Percentiles rank a stretch among this genome's conserved stretches.
Conservation (phyloP, 2,329 filamentous ascomycete species). For the Trichoderma sp. region DNA sequence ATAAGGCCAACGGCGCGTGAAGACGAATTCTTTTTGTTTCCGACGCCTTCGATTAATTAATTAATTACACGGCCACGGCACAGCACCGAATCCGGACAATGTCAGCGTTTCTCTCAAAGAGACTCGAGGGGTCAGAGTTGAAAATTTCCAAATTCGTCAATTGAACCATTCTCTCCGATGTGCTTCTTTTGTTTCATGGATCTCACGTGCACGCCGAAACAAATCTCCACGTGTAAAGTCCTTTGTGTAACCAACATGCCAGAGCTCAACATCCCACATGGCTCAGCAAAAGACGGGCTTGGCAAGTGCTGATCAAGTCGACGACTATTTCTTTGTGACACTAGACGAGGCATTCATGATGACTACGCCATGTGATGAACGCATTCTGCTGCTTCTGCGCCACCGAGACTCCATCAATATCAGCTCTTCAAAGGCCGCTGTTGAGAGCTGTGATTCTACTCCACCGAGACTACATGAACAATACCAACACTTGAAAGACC, state of each 20-base stretch:
- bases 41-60: not conserved
- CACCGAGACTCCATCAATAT: not conserved
- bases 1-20: not conserved
- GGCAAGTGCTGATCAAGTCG: no score
- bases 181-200: not conserved
- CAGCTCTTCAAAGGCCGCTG: not conserved
- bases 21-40: slow-evolving; percentile 9
- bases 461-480: no score
- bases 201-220: not conserved
- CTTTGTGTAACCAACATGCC: not conserved
- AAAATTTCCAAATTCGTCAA: not conserved
- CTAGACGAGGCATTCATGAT: not conserved
- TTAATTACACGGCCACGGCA: not conserved
- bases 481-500: no score
- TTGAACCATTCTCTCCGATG: no score
- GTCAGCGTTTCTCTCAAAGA: not conserved
- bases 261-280: not conserved
- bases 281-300: not conserved
- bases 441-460: not conserved
- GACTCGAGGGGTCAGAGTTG: not conserved
- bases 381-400: not conserved
- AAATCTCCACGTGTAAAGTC: not conserved
- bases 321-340: not conserved
- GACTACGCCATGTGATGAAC: not conserved
- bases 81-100: not conserved